Conservation (phyloP, 306 rosid genomes). For the Vicia villosa region DNA sequence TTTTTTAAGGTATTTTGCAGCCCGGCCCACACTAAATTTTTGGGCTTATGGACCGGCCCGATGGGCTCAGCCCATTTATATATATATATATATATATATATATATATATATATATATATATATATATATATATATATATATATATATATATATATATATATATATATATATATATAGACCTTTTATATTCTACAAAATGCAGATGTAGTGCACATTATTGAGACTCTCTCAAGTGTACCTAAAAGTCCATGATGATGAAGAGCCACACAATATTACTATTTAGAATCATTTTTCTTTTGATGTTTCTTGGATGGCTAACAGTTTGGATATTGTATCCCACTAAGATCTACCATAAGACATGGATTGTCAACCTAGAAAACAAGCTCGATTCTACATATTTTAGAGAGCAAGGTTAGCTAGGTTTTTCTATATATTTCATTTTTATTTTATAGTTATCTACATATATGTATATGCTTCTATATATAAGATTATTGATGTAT, state of each 20-base stretch:
- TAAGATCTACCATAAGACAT: constrained; percentile 41
- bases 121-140: too few species aligned
- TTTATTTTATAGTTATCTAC: too few species aligned
- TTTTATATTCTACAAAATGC: background rate
- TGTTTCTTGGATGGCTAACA: constrained; percentile 54
- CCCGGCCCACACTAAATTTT: too few species aligned
- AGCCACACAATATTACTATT: constrained; percentile 26
- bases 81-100: too few species aligned
- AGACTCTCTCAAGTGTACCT: background rate
- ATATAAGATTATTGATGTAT: background rate
- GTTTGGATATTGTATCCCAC: constrained; percentile 66
- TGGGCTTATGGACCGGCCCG: too few species aligned
- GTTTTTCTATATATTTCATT: too few species aligned
- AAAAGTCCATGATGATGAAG: constrained; percentile 31
- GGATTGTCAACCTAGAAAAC: constrained; percentile 45
- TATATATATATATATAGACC: too few species aligned
- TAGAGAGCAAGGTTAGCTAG: constrained; percentile 55
- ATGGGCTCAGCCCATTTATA: too few species aligned
- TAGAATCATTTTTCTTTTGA: constrained; percentile 37
- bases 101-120: too few species aligned
- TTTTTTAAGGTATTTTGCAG: too few species aligned
- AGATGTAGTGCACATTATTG: constrained; percentile 6
- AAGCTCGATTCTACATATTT: constrained; percentile 56
- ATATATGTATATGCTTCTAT: too few species aligned
- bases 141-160: too few species aligned